Base-by-base conservation (phyloP, 768 basidiomycete genomes). In the Leucocoprinus birnbaumii region DNA sequence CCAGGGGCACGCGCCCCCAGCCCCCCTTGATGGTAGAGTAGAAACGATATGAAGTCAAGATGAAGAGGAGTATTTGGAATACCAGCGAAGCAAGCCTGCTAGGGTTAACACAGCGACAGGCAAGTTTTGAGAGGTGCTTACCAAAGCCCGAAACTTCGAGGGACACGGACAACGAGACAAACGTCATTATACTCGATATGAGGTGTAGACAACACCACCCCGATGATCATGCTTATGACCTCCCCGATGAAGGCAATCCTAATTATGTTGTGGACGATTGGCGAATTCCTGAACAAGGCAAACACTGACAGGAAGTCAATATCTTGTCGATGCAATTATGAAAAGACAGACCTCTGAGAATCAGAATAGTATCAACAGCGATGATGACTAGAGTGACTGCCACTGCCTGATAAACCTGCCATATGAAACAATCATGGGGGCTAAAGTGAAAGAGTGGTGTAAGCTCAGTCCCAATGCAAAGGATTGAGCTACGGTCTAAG, bases 401-500 rank as follows among this genome's bases (percentile, higher is more conserved):
- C 7, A 69, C 63, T 16, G 67, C 74, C 63, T 75, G 74, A 51
- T 71, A 76, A n/a, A 74, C 63, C 57, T 75, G 68, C 75, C 74
- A 78, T 50, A 75, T 71, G 61, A 68, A 78, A 59, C 76, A 78
- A 38, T 68, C 73, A 52, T 72, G 71, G 6, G 55, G 51, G 2
- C 74, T 71, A 57, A 75, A 76, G 38, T 68, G 63, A 35, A 75
- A 69, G 3, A 54, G 59, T 3, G 73, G 67, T 13, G 71, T 68
- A 22, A 73, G 54, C 48, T 71, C 70, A 21, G 72, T 66, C 21
- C 70, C 72, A 41, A 73, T 66, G 48, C 71, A 59, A 21, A 71
- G 61, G 41, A 70, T 68, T 4, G 71, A 69, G 48, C 72, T 72
- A 48, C 27, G n/a, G 13, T n/a, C n/a, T 11, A 31, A 31, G 31